Base-by-base conservation (phyloP, 345 rosid species). In the Mallotus nudiflorus region DNA sequence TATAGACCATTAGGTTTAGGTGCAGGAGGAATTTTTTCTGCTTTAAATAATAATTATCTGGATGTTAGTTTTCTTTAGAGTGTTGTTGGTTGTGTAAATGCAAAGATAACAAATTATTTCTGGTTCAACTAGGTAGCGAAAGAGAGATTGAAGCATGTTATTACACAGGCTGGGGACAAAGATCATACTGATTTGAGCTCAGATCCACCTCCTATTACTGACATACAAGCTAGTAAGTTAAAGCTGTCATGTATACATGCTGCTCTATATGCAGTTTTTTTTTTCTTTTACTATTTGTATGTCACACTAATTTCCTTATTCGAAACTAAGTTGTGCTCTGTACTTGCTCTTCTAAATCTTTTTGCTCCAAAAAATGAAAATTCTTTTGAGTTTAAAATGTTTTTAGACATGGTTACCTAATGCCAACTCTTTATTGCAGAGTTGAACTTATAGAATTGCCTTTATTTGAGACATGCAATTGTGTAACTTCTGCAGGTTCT, bases 131-230 rank as follows among this genome's bases (percentile, higher is more conserved):
- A 95, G 99, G 89, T 78, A 62, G 87, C 97, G 33, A 95, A 88
- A 77, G 89, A 89, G 80, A 85, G 83, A 72, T 72, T 95, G 63
- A 86, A 88, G 78, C 83, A 85, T 76, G 91, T 89, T 75, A 86
- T 92, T 77, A 77, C 87, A 70, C 79, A 76, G 60, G 94, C 91
- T 64, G 97, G 92, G 69, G 94, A 89, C 78, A 79, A 82, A 60
- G 86, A 81, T 65, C 70, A 83, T 73, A 80, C 85, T 55, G 86
- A 82, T 62, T 76, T 86, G 77, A 55, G 72, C 74, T 81, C 84
- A 6, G 96, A 92, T 39, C 85, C 87, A 55, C 90, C 89, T 79
- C 83, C 83, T 74, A 68, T 88, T 69, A 66, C 78, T 68, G 78
- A 82, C 71, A 66, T 87, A 83, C 87, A 85, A 67, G 78, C 86